Conservation (phyloP, 208 protist species). For the Trypanosoma rangeli region DNA sequence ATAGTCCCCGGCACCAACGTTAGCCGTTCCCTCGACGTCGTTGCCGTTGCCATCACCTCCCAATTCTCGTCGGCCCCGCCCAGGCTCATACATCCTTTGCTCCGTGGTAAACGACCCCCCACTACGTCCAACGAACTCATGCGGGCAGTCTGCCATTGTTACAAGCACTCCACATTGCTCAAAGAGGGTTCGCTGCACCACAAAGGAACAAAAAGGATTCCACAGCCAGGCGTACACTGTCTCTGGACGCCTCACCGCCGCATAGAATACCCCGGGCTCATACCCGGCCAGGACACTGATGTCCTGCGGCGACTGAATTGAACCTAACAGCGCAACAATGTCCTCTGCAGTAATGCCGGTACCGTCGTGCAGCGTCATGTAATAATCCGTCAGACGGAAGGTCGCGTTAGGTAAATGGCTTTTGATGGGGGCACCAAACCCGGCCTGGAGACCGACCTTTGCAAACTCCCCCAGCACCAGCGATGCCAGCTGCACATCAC, state of each 20-base stretch:
- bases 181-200: constrained; percentile 70
- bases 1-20: constrained; percentile 15
- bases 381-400: constrained; percentile 78
- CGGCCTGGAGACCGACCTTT: constrained; percentile 49
- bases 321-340: constrained; percentile 50
- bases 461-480: constrained; percentile 54
- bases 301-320: constrained; percentile 38
- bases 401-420: constrained; percentile 68
- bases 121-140: constrained; percentile 70
- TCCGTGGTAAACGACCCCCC: not conserved
- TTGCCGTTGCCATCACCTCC: not conserved
- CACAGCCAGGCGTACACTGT: constrained; percentile 73
- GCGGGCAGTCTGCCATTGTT: constrained; percentile 75
- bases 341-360: constrained; percentile 69
- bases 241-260: constrained; percentile 70
- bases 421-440: constrained; percentile 50
- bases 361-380: constrained; percentile 35
- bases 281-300: constrained; percentile 78
- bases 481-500: constrained; percentile 51
- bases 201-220: constrained; percentile 76
- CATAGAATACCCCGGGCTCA: constrained; percentile 81
- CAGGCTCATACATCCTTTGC: not conserved
- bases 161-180: constrained; percentile 72
- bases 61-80: constrained; percentile 1
- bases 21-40: not conserved